These are phyloP conservation scores for Suhomyces guaymorum DNA, from an alignment of 1,139 yeast species.

Conservation along the genomic window DNA sequence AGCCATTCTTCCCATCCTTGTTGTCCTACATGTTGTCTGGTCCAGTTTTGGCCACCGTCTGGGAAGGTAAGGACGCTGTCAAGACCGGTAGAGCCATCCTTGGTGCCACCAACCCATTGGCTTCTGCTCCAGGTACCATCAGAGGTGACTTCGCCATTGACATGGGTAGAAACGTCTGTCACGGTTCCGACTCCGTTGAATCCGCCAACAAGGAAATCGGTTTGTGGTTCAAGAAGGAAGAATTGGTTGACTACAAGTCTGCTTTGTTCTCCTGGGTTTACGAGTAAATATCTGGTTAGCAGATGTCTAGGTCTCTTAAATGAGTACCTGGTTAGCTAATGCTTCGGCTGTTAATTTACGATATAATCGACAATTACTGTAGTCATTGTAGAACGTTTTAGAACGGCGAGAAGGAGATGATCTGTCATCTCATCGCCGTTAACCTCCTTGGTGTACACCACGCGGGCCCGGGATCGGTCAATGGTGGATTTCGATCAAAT, in stretches of 20 bases:
- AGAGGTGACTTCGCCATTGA: slow-evolving; percentile 97
- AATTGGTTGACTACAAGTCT: slow-evolving; percentile 89
- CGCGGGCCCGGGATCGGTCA: too few species aligned
- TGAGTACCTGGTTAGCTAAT: too few species aligned
- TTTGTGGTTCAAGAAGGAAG: slow-evolving; percentile 98
- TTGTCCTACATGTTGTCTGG: slow-evolving; percentile 97
- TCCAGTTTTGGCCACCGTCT: slow-evolving; percentile 97
- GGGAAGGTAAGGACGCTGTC: slow-evolving; percentile 99
- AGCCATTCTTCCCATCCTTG: slow-evolving; percentile 97
- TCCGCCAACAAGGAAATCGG: slow-evolving; percentile 93
- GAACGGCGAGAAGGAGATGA: too few species aligned
- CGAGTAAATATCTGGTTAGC: slow-evolving; percentile 58
- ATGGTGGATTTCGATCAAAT: too few species aligned
- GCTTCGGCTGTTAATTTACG: too few species aligned
- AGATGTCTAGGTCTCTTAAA: too few species aligned
- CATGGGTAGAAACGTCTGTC: slow-evolving; percentile 99
- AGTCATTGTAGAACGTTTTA: too few species aligned
- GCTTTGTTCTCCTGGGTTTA: slow-evolving; percentile 86
- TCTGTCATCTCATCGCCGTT: too few species aligned
- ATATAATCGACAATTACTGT: too few species aligned
- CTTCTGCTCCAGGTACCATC: slow-evolving; percentile 98
- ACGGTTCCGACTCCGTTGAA: slow-evolving; percentile 99
- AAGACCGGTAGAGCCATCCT: slow-evolving; percentile 96
- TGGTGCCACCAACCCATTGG: slow-evolving; percentile 99
- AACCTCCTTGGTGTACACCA: too few species aligned